Evolutionary conservation across 306 rosid species (phyloP), one percentile per base, ranked within the genome.

Genomic region (Cucumis melo): DNA sequence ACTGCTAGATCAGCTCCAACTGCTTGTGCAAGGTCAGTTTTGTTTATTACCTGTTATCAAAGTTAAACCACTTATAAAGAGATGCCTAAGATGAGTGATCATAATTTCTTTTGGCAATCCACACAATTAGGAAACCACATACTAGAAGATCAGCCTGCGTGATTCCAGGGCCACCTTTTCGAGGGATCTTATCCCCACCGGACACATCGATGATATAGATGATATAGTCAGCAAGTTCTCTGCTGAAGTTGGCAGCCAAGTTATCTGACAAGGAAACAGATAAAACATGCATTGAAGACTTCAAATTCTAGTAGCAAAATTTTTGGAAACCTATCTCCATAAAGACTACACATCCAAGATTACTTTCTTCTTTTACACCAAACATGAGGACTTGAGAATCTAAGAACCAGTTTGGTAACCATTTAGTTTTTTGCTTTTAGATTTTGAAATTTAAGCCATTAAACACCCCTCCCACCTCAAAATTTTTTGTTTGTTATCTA

Each of bases 91-190:
- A 71, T 24, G 23, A 16, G 58, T 71, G 32, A 21, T 71, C 29
- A 14, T 14, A 65, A 65, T 9, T 9, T 3, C 8, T 17, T 17
- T 63, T 34, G 71, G 51, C 38, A 68, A 44, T 10, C 29, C 20
- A 42, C 15, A 71, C 15, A 64, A 51, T 48, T 60, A 42, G 16
- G 16, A 75, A 72, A 70, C 44, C 64, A 85, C 97, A 12, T 84
- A 94, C 99, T 41, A 94, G 95, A 74, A 94, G 99, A 84, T 94
- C 97, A n/a, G 99, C 99, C 80, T 94, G 99, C 34, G 99, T 94
- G 89, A 94, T 94, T 21, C 99, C 99, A 44, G 99, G 99, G 75
- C 99, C 99, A 55, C 99, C 99, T 88, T 94, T 94, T 64, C 99
- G 85, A 56, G 99, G 99, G 84, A 94, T 94, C 86, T 94, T 94